Evolutionary conservation across 1,284 basidiomycete genomes (phyloP), one percentile per base, ranked within the genome.

Genomic region (Ceratobasidium theobromae): DNA sequence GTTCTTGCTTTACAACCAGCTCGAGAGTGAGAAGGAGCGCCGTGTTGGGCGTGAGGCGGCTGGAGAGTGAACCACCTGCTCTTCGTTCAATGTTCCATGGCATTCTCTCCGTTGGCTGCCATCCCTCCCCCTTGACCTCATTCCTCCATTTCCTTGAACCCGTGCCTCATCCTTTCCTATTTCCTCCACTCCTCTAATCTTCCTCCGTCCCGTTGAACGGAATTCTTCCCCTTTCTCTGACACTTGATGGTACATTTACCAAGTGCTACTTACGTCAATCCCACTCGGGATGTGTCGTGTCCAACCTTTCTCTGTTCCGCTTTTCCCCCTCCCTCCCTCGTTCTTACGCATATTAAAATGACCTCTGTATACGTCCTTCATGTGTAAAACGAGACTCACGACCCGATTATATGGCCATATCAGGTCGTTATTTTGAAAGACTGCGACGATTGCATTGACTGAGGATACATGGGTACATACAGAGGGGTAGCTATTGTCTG

Each of bases 1-100:
- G 65, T 98, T 96, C 83, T 80, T 99, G 70, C 84, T 99, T 68
- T 99, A 99, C 81, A 96, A 97, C 75, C 94, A 96, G 76, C 82
- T 97, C 72, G 95, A 97, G 80, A 94, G 88, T 74, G 93, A 96
- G 84, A 96, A 96, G 81, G 92, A 95, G 79, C 84, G 93, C 76
- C 83, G 93, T 73, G 89, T 93, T 67, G 89, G 88, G 60, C 82
- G 87, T 71, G 89, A 91, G 75, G 65, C 68, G 12, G 69, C 53
- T 54, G 71, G 71, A 51, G 68, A 70, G 52, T 62, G 52, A 33
- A 52, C 55, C 3, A 27, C 43, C 23, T 38, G 58, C 32, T 51
- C 43, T 45, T 45, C 18, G 43, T 21, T 21, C 43, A 45, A 45
- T 38, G 35, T 38, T 38, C 35, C 6, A 38, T 8, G 35, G 9